Conservation (phyloP, 2,329 filamentous ascomycete species). For the Hirsutella thompsonii region DNA sequence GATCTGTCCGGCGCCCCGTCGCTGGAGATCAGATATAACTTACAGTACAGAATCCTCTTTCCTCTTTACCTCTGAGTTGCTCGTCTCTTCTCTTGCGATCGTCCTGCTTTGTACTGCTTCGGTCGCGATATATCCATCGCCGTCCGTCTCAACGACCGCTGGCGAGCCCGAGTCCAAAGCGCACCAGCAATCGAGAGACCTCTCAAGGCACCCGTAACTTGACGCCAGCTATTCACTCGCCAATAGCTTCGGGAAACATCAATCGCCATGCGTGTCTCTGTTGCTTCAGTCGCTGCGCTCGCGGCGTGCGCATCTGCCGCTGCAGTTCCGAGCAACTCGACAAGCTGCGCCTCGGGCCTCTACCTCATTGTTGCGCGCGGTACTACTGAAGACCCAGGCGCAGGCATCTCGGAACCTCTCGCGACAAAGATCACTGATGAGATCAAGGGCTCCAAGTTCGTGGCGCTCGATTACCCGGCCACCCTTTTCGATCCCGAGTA, state of each 20-base stretch:
- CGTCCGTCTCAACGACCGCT: too few relatives aligned
- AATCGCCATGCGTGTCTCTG: neutral
- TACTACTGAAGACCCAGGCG: conserved; percentile 19
- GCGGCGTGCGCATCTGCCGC: conserved; percentile 11
- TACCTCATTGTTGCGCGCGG: conserved; percentile 28
- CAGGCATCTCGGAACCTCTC: conserved; percentile 19
- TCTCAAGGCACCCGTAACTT: too few relatives aligned
- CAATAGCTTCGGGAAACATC: neutral
- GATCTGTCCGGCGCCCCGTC: too few relatives aligned
- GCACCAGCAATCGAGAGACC: too few relatives aligned
- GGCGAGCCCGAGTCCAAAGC: too few relatives aligned
- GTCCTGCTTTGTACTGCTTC: too few relatives aligned
- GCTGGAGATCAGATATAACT: too few relatives aligned
- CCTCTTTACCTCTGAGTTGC: too few relatives aligned
- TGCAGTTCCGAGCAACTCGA: conserved; percentile 10
- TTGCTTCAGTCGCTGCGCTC: conserved; percentile 3
- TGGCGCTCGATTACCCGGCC: conserved; percentile 25
- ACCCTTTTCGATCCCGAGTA: conserved; percentile 18
- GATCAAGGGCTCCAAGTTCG: conserved; percentile 20
- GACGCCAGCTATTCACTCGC: neutral
- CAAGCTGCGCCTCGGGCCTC: conserved; percentile 21
- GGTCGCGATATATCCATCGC: too few relatives aligned
- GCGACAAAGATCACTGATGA: conserved; percentile 17
- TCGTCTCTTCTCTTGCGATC: too few relatives aligned
- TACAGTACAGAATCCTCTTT: too few relatives aligned